Base-by-base conservation (phyloP, 2,329 filamentous ascomycete species). In the Aspergillus sergii region DNA sequence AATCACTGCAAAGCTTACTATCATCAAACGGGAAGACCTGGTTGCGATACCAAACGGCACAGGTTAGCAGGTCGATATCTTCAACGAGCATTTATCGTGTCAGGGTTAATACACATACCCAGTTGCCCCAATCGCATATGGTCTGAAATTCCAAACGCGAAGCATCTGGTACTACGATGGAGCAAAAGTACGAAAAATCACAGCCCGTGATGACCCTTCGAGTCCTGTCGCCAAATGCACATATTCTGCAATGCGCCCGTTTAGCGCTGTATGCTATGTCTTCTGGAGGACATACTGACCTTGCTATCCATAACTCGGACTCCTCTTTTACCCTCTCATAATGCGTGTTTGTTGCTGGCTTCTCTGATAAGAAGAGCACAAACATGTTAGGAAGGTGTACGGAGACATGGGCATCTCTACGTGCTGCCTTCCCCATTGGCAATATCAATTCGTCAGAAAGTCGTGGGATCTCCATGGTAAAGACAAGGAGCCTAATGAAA, bases 111-210 rank as follows among this genome's bases (percentile, higher is more conserved):
- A 12, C 30, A 64, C 64, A 50, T 48, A 66, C 65, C 68, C 73
- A 75, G 57, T 73, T 71, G 23, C 70, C 65, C 73, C 72, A 76
- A 32, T 74, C 73, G 48, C 66, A 66, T 46, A 74, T 63, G 30
- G 68, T 71, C 34, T 67, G 64, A 21, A 71, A 66, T 36, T 72
- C 68, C 19, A 69, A 64, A 10, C 59, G 59, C 8, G 64, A 68
- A 8, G 69, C 72, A 21, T 69, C 51, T 1, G 72, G 72, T 12
- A 63, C 71, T 46, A 67, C 66, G n/a, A 72, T 64, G 1, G 72
- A 63, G 39, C 67, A 70, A 58, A 69, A 69, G 57, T 71, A 73
- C 5, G 71, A 62, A 41, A 75, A 74, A 54, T 75, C 68, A 1
- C 67, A 67, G 39, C 65, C 57, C 10, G 55, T 53, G 26, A 68